These are phyloP conservation scores for Ligustrum vulgare DNA, from an alignment of 257 asterid species.

Conservation along the genomic window DNA sequence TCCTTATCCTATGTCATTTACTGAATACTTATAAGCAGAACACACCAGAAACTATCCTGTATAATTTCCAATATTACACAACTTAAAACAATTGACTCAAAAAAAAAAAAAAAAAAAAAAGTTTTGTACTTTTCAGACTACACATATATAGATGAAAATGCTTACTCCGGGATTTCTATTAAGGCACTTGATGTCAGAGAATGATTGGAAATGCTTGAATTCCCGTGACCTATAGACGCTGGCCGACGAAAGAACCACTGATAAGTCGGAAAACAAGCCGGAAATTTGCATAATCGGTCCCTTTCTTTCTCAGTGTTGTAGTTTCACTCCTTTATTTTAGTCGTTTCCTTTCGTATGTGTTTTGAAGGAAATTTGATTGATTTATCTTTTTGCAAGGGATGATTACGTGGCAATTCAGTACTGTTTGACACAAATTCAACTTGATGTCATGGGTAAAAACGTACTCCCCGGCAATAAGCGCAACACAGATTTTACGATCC, in stretches of 20 bases:
- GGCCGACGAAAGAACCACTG: constrained; percentile 50
- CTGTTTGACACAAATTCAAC: no score
- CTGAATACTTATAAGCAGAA: background rate
- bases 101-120: background rate
- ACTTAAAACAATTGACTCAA: background rate
- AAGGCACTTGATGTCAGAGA: constrained; percentile 42
- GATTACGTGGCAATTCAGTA: background rate
- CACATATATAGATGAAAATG: background rate
- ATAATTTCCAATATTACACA: background rate
- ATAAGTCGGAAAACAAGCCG: constrained; percentile 52
- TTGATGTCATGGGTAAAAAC: no score
- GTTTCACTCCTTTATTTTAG: background rate
- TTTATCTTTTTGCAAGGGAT: background rate
- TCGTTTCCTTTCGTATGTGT: background rate
- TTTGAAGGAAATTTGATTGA: background rate
- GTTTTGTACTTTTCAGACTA: background rate
- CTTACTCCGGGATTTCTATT: constrained; percentile 51
- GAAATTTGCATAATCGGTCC: constrained; percentile 48
- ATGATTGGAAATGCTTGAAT: constrained; percentile 39
- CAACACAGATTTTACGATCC: no score
- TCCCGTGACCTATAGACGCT: constrained; percentile 48
- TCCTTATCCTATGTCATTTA: background rate
- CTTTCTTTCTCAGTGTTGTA: background rate
- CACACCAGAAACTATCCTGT: constrained; percentile 6
- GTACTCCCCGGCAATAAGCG: no score